Percentiles rank a stretch among this genome's conserved stretches.
Conservation (phyloP, 768 basidiomycete genomes). For the Tylopilus intermedius region DNA sequence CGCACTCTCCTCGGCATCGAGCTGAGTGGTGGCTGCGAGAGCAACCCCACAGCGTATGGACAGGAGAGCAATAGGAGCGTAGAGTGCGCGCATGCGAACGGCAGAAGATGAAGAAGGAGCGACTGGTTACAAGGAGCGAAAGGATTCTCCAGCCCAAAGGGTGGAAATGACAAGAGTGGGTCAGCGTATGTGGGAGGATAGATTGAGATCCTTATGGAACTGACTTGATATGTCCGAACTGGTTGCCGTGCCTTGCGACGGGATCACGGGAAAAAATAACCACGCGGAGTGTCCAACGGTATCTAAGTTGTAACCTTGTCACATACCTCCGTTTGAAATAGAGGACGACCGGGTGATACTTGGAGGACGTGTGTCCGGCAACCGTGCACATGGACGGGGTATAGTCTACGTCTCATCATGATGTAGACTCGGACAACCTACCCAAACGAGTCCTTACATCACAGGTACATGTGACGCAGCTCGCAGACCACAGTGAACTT, state of each 20-base stretch:
- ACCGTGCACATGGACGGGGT: background rate
- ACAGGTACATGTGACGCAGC: constrained; percentile 2
- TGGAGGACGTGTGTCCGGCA: background rate
- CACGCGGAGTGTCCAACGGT: background rate
- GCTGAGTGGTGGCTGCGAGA: constrained; percentile 12
- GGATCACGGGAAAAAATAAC: constrained; percentile 1
- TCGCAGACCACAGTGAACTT: background rate
- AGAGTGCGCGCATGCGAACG: constrained; percentile 9
- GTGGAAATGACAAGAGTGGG: background rate
- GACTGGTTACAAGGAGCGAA: background rate
- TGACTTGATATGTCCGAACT: background rate
- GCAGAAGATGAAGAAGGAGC: constrained; percentile 2
- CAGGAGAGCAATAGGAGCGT: constrained; percentile 5
- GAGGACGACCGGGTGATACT: background rate
- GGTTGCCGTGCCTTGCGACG: constrained; percentile 6
- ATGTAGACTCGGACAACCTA: background rate
- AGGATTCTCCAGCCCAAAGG: background rate
- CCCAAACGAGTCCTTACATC: constrained; percentile 8
- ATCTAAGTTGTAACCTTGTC: background rate
- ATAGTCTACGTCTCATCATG: background rate
- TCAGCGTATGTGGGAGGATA: background rate
- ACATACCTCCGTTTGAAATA: background rate
- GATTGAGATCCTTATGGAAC: background rate
- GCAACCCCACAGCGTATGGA: constrained; percentile 13
- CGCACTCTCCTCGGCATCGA: constrained; percentile 13